phyloP scores from a whole-genome alignment of 2,329 filamentous ascomycete species.

The Metarhizium rileyi region DNA sequence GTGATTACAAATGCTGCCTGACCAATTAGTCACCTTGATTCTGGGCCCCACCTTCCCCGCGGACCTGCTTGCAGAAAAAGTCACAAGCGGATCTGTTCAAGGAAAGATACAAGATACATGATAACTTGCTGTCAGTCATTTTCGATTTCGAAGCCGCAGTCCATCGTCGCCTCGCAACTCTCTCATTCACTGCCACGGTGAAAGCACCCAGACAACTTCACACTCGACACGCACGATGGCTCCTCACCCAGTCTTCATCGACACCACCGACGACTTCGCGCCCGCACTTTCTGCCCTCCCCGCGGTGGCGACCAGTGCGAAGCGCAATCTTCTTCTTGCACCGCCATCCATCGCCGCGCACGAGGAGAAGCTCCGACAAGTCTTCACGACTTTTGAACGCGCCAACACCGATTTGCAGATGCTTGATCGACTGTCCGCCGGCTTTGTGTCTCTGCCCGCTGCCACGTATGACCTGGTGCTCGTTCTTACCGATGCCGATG shows the following conservation, averaged over 20 bases:
- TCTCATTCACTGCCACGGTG: not conserved
- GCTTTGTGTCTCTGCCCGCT: conserved; percentile 66
- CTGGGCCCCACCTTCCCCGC: not conserved
- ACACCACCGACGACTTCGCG: conserved; percentile 45
- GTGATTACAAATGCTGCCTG: conserved; percentile 3
- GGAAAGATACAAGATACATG: not conserved
- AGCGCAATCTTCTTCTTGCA: conserved; percentile 72
- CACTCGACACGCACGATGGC: conserved; percentile 28
- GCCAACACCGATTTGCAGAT: conserved; percentile 83
- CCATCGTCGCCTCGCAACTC: not conserved
- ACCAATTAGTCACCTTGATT: conserved; percentile 1
- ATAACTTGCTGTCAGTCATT: too few relatives aligned
- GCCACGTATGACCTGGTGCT: conserved; percentile 77
- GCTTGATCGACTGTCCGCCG: conserved; percentile 84
- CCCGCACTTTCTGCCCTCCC: conserved; percentile 15
- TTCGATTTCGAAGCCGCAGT: not conserved
- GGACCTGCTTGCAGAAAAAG: not conserved
- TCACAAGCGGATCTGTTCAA: too few relatives aligned
- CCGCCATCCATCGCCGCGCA: conserved; percentile 84
- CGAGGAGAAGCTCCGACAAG: conserved; percentile 62
- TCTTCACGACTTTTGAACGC: conserved; percentile 67
- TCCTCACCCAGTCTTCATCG: conserved; percentile 43
- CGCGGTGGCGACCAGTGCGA: conserved; percentile 19
- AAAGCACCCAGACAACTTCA: not conserved
- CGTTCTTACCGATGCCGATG: conserved; percentile 70